Base-by-base conservation (phyloP, 1,284 basidiomycete species). In the Xerocomus amazonicus region DNA sequence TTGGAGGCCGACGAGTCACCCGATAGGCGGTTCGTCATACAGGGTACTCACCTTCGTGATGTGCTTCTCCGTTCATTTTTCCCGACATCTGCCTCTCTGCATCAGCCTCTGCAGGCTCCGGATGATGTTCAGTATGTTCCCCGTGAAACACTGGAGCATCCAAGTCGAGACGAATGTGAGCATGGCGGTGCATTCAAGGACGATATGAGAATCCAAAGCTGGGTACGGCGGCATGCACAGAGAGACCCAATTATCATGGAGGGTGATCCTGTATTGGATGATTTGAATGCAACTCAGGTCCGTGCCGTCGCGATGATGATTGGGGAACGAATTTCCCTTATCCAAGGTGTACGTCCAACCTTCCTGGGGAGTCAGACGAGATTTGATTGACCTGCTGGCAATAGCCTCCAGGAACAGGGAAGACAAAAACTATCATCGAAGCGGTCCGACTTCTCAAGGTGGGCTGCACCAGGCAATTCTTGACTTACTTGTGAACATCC, bases 381-480 rank as follows among this genome's bases (percentile, higher is more conserved):
- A 27, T 32, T 45, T 54, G 17, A 40, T 37, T 34, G 45, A 40
- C 46, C 14, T 35, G 36, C 38, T 35, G 45, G 5, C n/a, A 19
- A 13, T 56, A 92, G 86, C 94, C 94, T 19, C 94, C 94, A 6
- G 94, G 94, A n/a, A 97, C 94, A 0, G 92, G 94, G 41, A 97
- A 97, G 70, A 96, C 93, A 2, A 85, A 87, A 60, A 96, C 94
- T 0, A 92, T 97, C 44, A 85, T 95, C 29, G 86, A 94, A 62
- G 77, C 90, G 1, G 78, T 94, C 58, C 81, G 81, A 57, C 69
- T 97, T 27, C 80, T 97, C 56, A 97, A 97, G 76, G 79, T 82
- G 31, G 42, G 67, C 54, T 13, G 12, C 45, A 43, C 26, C 9
- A 28, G 5, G 4, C 32, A 16, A n/a, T n/a, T n/a, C n/a, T 50